Conservation (phyloP, 2,329 filamentous ascomycete species). For the Phaeoacremonium minimum region DNA sequence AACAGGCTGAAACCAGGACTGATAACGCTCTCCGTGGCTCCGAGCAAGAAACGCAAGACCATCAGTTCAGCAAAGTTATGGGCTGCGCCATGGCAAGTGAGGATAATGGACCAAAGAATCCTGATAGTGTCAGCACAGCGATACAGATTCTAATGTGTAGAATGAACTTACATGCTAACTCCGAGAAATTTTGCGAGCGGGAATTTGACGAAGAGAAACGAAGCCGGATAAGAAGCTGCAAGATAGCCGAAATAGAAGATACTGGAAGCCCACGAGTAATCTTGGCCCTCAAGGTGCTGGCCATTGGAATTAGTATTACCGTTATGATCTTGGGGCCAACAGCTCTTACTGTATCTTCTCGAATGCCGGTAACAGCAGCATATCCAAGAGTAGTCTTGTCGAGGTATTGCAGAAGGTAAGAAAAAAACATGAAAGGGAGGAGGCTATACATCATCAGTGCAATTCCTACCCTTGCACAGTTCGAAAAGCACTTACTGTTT, state of each 20-base stretch:
- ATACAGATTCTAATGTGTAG: too few species aligned
- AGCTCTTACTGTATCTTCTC: neutral
- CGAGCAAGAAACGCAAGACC: constrained; percentile 34
- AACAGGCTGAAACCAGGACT: constrained; percentile 24
- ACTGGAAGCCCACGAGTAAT: neutral
- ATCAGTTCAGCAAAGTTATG: constrained; percentile 31
- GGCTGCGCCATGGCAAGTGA: constrained; percentile 26
- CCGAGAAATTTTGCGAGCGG: neutral
- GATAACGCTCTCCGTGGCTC: constrained; percentile 30
- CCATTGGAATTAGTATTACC: neutral
- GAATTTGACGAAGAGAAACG: neutral
- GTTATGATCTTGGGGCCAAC: neutral
- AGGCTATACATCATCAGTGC: neutral
- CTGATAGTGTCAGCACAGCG: constrained; percentile 1
- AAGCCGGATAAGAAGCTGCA: neutral
- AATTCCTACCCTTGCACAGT: too few species aligned
- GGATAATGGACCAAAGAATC: constrained; percentile 21
- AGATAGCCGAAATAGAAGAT: neutral
- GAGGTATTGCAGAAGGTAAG: neutral
- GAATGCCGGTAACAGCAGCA: neutral
- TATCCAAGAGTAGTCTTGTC: neutral
- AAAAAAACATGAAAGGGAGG: neutral
- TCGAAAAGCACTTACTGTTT: too few species aligned
- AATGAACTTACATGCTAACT: neutral
- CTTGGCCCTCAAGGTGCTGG: neutral